phyloP scores from a whole-genome alignment of 495 filamentous ascomycete genomes.

The Hypomontagnella submonticulosa region DNA sequence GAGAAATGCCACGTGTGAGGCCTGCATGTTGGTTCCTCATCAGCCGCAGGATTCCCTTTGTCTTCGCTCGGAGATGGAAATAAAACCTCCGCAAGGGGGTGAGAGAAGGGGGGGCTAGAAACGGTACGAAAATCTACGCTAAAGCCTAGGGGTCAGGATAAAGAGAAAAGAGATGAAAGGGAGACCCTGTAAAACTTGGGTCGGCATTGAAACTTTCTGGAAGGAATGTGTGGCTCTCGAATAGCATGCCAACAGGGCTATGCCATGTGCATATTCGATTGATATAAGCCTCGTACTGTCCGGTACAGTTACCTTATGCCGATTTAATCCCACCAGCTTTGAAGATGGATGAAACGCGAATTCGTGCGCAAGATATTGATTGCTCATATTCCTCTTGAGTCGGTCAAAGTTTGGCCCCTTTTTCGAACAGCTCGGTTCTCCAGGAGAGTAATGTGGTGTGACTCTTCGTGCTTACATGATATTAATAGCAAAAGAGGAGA shows the following conservation, averaged over 20 bases:
- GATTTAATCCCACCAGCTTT: constrained; percentile 16
- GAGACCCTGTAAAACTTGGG: constrained; percentile 4
- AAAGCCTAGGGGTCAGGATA: neutral
- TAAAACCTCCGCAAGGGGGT: constrained; percentile 16
- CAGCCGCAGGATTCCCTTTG: constrained; percentile 33
- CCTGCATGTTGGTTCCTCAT: constrained; percentile 33
- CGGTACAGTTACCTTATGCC: neutral
- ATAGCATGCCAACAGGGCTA: constrained; percentile 19
- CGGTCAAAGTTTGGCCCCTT: constrained; percentile 4
- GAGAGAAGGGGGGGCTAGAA: neutral
- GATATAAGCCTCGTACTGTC: too few relatives aligned
- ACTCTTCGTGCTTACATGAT: constrained; percentile 6
- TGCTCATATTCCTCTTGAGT: constrained; percentile 11
- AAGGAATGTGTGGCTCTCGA: constrained; percentile 25
- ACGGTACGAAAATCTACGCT: constrained; percentile 12
- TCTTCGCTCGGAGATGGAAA: constrained; percentile 15
- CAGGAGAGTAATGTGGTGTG: neutral
- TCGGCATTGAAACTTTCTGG: constrained; percentile 24
- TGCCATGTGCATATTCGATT: constrained; percentile 8
- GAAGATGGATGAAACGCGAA: constrained; percentile 26
- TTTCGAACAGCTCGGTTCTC: constrained; percentile 13
- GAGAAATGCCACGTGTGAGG: constrained; percentile 39
- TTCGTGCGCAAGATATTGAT: constrained; percentile 22
- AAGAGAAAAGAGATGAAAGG: neutral
- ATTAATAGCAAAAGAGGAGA: constrained; percentile 4